Conservation (phyloP, 148 eudicot species). For the Agrostemma githago region DNA sequence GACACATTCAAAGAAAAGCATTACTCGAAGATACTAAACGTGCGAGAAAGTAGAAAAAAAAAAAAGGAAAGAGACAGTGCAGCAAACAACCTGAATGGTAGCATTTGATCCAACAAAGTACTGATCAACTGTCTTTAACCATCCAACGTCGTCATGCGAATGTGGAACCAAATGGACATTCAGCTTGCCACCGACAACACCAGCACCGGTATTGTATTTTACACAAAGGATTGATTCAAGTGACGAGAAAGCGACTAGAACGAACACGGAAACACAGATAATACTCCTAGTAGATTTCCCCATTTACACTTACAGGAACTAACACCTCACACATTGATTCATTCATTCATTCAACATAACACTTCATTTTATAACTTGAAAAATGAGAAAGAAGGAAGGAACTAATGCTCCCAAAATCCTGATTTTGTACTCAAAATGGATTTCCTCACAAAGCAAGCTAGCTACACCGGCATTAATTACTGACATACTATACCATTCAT, state of each 20-base stretch:
- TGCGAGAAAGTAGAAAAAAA: no score
- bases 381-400: not conserved
- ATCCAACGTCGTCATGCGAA: slow-evolving; percentile 94
- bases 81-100: slow-evolving; percentile 79
- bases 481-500: not conserved
- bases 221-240: slow-evolving; percentile 30
- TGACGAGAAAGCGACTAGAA: slow-evolving; percentile 24
- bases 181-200: slow-evolving; percentile 60
- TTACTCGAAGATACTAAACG: not conserved
- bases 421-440: not conserved
- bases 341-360: not conserved
- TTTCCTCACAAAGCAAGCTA: not conserved
- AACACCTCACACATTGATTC: not conserved
- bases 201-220: slow-evolving; percentile 49
- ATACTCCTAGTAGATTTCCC: slow-evolving; percentile 14
- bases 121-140: slow-evolving; percentile 98
- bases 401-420: not conserved
- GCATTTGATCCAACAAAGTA: slow-evolving; percentile 83
- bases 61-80: not conserved
- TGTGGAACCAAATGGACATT: slow-evolving; percentile 97
- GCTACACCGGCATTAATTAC: not conserved
- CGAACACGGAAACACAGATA: slow-evolving; percentile 24
- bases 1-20: not conserved
- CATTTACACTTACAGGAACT: slow-evolving; percentile 8
- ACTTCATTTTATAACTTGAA: not conserved